Percentiles rank a stretch among this genome's conserved stretches.
Conservation (phyloP, 2,329 filamentous ascomycete genomes). For the Grosmannia penicillata region DNA sequence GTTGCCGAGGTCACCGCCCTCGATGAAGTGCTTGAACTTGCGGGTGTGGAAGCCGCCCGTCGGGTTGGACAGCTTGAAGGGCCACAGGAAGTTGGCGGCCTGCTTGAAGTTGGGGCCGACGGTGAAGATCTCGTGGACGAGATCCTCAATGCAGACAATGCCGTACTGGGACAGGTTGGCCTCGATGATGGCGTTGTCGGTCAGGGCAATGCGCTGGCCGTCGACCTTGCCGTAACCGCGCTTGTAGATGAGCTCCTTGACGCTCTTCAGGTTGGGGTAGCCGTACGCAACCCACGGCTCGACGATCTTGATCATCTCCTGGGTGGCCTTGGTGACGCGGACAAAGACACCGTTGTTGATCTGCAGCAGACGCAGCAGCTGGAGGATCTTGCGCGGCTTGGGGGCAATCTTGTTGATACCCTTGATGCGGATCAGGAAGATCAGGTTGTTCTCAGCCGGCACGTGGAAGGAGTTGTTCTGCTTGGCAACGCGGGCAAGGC, state of each 20-base stretch:
- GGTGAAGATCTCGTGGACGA: constrained; percentile 98
- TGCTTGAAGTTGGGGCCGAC: constrained; percentile 99
- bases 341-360: constrained; percentile 99
- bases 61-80: constrained; percentile 99
- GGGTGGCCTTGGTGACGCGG: constrained; percentile 91
- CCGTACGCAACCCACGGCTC: constrained; percentile 99
- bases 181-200: constrained; percentile 97
- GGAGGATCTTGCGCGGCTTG: constrained; percentile 99
- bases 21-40: constrained; percentile 99
- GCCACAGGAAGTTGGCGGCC: constrained; percentile 98
- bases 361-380: constrained; percentile 97
- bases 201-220: constrained; percentile 93
- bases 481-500: constrained; percentile 79
- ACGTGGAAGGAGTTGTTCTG: constrained; percentile 88
- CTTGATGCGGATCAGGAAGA: constrained; percentile 99
- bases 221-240: constrained; percentile 97
- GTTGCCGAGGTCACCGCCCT: constrained; percentile 98
- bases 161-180: constrained; percentile 93
- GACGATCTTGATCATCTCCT: constrained; percentile 94
- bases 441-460: constrained; percentile 85
- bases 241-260: constrained; percentile 99
- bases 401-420: constrained; percentile 99
- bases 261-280: constrained; percentile 98
- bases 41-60: constrained; percentile 88
- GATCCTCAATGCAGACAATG: constrained; percentile 98